Conservation (phyloP, 257 asterid species). For the Orobanche coerulescens region DNA sequence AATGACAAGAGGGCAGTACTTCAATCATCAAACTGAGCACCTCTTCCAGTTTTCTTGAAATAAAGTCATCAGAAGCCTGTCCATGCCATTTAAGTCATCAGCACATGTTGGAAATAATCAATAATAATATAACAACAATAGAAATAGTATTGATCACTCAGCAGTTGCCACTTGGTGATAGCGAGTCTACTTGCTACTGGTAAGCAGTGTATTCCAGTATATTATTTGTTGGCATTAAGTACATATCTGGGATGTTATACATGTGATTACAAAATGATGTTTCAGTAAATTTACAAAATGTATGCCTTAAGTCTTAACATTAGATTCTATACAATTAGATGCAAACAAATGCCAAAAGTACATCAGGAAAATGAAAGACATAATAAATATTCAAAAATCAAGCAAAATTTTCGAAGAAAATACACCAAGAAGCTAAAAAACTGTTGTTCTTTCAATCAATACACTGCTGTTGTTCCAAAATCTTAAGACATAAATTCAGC, state of each 20-base stretch:
- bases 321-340: not conserved
- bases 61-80: slow-evolving; percentile 57
- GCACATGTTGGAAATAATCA: slow-evolving; percentile 1
- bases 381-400: not conserved
- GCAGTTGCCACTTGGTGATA: not conserved
- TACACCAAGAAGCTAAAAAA: not conserved
- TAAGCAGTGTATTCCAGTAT: not conserved
- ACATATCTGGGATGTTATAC: not conserved
- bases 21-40: slow-evolving; percentile 70
- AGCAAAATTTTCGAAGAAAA: not conserved
- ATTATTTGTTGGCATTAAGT: not conserved
- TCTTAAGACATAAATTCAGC: slow-evolving; percentile 1
- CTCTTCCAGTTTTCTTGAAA: slow-evolving; percentile 55
- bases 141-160: not conserved
- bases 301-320: not conserved
- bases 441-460: not conserved
- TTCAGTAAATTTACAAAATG: not conserved
- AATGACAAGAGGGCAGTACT: slow-evolving; percentile 76
- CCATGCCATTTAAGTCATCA: slow-evolving; percentile 17
- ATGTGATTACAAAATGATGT: not conserved
- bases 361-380: not conserved
- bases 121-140: not conserved
- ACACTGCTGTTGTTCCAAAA: slow-evolving; percentile 1
- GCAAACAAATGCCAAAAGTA: not conserved
- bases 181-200: not conserved